Evolutionary conservation across 768 basidiomycete species (phyloP).

Genomic region (Cystobasidiopsis lactophilus): DNA sequence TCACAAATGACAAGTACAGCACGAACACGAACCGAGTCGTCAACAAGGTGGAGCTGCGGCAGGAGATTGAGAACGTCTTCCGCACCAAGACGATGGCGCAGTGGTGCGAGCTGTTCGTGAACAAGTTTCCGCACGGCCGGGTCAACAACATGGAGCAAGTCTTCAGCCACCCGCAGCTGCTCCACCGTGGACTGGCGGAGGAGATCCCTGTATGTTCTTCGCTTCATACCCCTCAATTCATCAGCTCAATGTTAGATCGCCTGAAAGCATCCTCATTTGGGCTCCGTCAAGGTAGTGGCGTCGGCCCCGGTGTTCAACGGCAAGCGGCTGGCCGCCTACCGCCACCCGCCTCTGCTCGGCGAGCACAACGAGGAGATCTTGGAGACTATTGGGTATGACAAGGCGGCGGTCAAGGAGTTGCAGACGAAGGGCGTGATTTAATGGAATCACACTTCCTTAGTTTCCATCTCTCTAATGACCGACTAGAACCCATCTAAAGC

Average conservation of each 20-base stretch:
- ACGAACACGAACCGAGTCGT: slow-evolving; percentile 55
- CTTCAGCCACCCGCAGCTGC: slow-evolving; percentile 65
- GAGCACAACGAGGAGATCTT: slow-evolving; percentile 19
- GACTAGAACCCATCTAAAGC: no score
- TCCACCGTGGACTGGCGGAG: slow-evolving; percentile 48
- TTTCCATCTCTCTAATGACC: no score
- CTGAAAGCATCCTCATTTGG: slow-evolving; percentile 43
- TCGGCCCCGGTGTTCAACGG: slow-evolving; percentile 19
- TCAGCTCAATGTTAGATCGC: no score
- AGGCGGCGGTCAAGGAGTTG: not conserved
- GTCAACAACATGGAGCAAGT: slow-evolving; percentile 80
- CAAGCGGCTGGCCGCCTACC: slow-evolving; percentile 13
- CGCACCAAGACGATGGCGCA: no score
- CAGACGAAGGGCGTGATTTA: not conserved
- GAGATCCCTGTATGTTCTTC: slow-evolving; percentile 29
- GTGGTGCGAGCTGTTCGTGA: no score
- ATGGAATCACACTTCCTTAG: no score
- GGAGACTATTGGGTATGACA: not conserved
- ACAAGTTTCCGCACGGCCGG: slow-evolving; percentile 20
- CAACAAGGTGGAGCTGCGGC: slow-evolving; percentile 25
- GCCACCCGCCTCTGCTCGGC: slow-evolving; percentile 17
- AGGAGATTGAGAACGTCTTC: no score
- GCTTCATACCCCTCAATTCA: no score
- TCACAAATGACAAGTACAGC: slow-evolving; percentile 39
- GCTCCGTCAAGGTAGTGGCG: slow-evolving; percentile 26